Percentiles rank a stretch among this genome's conserved stretches.
These are phyloP conservation scores for Misopates orontium DNA, from an alignment of 257 asterid species.

Conservation along the genomic window DNA sequence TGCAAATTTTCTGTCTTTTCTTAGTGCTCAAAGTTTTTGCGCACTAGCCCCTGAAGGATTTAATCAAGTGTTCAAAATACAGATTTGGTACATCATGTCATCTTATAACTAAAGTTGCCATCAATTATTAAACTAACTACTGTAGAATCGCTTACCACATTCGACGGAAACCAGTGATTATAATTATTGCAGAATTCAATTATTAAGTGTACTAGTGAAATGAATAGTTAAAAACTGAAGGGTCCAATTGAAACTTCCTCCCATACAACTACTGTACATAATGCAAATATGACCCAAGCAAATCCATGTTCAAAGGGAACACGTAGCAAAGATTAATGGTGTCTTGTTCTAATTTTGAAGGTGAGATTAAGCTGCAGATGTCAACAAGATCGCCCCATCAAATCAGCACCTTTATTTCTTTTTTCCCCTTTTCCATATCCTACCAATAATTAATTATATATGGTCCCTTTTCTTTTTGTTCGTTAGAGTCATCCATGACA, in stretches of 20 bases:
- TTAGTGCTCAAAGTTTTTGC: no score
- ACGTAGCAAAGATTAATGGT: constrained; percentile 30
- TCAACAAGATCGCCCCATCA: constrained; percentile 41
- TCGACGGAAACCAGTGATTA: constrained; percentile 7
- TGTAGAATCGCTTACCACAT: constrained; percentile 10
- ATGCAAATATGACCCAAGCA: constrained; percentile 32
- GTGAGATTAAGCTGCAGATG: constrained; percentile 39
- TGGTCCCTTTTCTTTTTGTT: constrained; percentile 41
- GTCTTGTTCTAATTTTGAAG: constrained; percentile 18
- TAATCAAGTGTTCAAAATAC: no score
- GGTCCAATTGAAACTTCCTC: background rate
- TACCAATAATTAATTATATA: constrained; percentile 23
- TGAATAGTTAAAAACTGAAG: background rate
- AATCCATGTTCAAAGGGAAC: constrained; percentile 32
- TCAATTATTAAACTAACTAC: no score
- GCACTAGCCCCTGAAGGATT: no score
- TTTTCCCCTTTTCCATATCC: constrained; percentile 10
- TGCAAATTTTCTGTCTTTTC: no score
- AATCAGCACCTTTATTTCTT: constrained; percentile 34
- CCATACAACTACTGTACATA: background rate
- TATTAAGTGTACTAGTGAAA: background rate
- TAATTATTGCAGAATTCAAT: constrained; percentile 8
- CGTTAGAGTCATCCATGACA: constrained; percentile 74
- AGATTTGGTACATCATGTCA: no score
- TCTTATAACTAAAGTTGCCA: no score